Evolutionary conservation across 805 yeast species (phyloP), one percentile per base, ranked within the genome.

Genomic region (Komagataella populi): DNA sequence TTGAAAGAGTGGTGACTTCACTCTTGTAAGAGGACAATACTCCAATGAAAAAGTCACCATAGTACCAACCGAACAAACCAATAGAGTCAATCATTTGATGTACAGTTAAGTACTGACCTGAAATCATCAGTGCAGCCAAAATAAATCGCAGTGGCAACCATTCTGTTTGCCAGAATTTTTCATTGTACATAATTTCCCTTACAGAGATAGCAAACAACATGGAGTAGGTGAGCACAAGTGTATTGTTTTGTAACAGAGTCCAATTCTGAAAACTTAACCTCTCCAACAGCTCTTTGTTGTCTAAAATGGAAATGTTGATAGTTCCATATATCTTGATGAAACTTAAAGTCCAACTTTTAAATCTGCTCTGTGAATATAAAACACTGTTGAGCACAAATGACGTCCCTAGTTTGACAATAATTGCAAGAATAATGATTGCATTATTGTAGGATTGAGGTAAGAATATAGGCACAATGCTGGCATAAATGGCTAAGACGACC

Each of bases 31-130:
- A 66, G 52, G 70, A 71, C 22, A 70, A 70, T 18, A 73, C 67
- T 17, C 75, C 69, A 53, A 84, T 68, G 65, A 85, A 86, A 65
- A 86, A 86, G 63, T 86, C 95, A 52, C 95, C 95, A 63, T 83
- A 86, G 59, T 85, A 86, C 93, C 93, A 86, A n/a, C 95, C 93
- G 64, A 82, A 84, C 54, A 83, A 84, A 2, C 91, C 91, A 56
- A 86, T 79, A 49, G 85, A 80, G 47, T 78, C 77, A 55, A 80
- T 73, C 44, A 85, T 84, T 30, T 87, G 84, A 22, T 72, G 58
- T 56, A 84, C 80, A 43, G 87, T 83, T 84, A 87, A 80, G 16
- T 74, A 61, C 58, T 86, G 95, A 24, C 86, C 69, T 6, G 72
- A 57, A 14, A 82, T 68, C 43, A 84, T 68, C 53, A 78, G 62